Evolutionary conservation across 2,329 filamentous ascomycete genomes (phyloP), one percentile per base, ranked within the genome.

Genomic region (Aureobasidium sp.): DNA sequence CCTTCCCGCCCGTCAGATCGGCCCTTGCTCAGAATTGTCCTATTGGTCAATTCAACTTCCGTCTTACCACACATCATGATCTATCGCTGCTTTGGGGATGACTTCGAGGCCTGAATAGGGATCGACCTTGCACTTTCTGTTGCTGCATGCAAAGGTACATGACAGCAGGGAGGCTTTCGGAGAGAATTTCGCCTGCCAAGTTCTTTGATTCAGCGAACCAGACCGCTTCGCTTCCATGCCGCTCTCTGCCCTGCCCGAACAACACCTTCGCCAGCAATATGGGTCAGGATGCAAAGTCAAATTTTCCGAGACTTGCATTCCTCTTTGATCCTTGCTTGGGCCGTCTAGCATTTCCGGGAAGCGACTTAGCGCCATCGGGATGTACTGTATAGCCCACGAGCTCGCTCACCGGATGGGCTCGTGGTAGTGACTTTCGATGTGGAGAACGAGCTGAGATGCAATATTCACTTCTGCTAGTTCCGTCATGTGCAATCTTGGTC

Each of bases 391-490:
- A 34, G 46, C 43, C 27, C 56, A 50, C 15, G 46, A n/a, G 17
- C n/a, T 51, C 51, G 15, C 57, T 60, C 57, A 51, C 46, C 57
- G 44, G 46, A 43, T 20, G 26, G 1, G 12, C 17, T 60, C 26
- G 44, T 41, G 24, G 55, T 59, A 10, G 43, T 44, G 32, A 59
- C 37, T 37, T 9, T 29, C 43, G 36, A 48, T 51, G 57, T 60
- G 57, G 46, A 51, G 34, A 60, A 26, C 55, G 37, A 60, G 57
- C 44, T 60, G 34, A 60, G 41, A 51, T 51, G 57, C 55, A 48
- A 47, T 48, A 59, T 59, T 59, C 55, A 48, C 10, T 60, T 51
- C 46, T 60, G 41, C 46, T 60, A 60, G 57, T 43, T 36, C 34
- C 29, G 46, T 26, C 44, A 41, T 60, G 46, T 26, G 41, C 44